Percentiles rank a stretch among this genome's conserved stretches.
Evolutionary conservation across 1,284 basidiomycete genomes (phyloP).

Genomic region (Meripilus lineatus): DNA sequence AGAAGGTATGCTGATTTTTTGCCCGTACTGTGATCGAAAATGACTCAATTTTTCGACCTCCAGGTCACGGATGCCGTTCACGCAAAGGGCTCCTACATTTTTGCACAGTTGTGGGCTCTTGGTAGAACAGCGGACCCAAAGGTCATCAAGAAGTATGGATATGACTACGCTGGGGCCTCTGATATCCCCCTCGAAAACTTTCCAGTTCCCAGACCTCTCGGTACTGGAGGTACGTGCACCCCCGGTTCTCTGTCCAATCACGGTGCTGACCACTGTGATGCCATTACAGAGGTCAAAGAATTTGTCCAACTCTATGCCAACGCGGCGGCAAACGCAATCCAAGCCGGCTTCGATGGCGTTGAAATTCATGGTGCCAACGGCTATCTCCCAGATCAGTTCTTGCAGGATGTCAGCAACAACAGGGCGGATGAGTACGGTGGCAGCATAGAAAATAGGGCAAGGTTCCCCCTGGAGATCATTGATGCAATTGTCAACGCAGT

Average conservation of each 20-base stretch:
- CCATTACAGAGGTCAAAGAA: constrained; percentile 12
- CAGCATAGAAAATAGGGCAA: constrained; percentile 42
- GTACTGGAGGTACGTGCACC: constrained; percentile 2
- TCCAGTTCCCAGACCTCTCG: constrained; percentile 3
- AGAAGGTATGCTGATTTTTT: constrained; percentile 24
- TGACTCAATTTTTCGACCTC: background rate
- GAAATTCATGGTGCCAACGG: constrained; percentile 31
- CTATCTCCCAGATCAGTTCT: constrained; percentile 34
- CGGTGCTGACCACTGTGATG: background rate
- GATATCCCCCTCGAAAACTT: constrained; percentile 1
- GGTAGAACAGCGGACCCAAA: constrained; percentile 1
- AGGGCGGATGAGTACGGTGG: constrained; percentile 56
- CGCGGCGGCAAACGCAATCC: constrained; percentile 22
- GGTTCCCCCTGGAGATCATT: constrained; percentile 43
- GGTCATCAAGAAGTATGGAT: background rate
- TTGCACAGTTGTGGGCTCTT: constrained; percentile 10
- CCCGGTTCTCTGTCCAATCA: background rate
- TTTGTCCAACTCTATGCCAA: constrained; percentile 17
- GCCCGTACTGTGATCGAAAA: background rate
- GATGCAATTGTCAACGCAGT: constrained; percentile 35
- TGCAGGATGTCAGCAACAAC: constrained; percentile 36
- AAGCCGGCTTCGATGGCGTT: constrained; percentile 30
- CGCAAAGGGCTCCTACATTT: constrained; percentile 30
- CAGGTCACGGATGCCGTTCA: constrained; percentile 16
- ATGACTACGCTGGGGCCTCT: background rate